phyloP scores from a whole-genome alignment of 2,329 filamentous ascomycete genomes.

The Chrysosporium keratinophilum region DNA sequence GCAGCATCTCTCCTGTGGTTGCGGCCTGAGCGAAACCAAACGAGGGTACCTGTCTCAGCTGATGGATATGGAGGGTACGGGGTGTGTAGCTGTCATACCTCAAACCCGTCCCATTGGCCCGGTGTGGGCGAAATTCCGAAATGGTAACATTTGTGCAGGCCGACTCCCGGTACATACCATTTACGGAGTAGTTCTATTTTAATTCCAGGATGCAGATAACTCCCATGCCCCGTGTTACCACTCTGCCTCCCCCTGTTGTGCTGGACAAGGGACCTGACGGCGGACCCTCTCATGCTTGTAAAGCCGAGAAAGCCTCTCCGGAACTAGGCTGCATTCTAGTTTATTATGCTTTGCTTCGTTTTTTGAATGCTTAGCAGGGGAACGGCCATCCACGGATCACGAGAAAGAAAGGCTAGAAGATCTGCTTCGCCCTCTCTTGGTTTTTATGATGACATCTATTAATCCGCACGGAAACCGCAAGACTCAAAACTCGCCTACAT shows the following conservation, averaged over 20 bases:
- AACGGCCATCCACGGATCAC: constrained; percentile 6
- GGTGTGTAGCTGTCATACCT: not conserved
- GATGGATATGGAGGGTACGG: not conserved
- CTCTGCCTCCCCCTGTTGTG: constrained; percentile 7
- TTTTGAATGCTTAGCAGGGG: not conserved
- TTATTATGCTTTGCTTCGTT: not conserved
- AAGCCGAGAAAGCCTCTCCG: not conserved
- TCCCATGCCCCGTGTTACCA: constrained; percentile 7
- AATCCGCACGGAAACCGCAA: constrained; percentile 3
- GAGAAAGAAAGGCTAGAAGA: constrained; percentile 4
- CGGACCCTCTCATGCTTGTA: not conserved
- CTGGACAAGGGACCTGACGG: constrained; percentile 8
- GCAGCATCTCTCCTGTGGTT: not conserved
- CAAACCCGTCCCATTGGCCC: constrained; percentile 3
- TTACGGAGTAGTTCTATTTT: constrained; percentile 6
- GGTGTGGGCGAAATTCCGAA: constrained; percentile 4
- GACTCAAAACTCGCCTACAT: constrained; percentile 2
- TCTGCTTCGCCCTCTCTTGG: constrained; percentile 2
- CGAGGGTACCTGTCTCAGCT: too few relatives aligned
- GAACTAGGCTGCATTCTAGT: constrained; percentile 7
- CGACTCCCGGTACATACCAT: not conserved
- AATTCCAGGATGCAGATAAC: constrained; percentile 10
- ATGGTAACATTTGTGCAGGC: constrained; percentile 8
- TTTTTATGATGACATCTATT: constrained; percentile 3
- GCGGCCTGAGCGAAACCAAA: not conserved